Percentiles rank a stretch among this genome's conserved stretches.
phyloP scores from a whole-genome alignment of 192 early-diverging fungal genomes.

The Glomus cerebriforme region DNA sequence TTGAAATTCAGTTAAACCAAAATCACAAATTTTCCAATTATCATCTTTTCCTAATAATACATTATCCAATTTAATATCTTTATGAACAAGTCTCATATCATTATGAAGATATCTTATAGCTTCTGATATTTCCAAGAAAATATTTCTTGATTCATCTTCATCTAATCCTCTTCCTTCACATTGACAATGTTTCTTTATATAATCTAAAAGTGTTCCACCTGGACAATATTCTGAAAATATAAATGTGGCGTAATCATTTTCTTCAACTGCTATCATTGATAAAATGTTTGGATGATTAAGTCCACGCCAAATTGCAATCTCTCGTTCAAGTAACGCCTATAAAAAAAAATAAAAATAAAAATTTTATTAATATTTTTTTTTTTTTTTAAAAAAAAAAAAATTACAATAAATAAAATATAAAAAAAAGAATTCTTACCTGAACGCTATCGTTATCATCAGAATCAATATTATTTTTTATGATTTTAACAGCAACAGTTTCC shows the following conservation, averaged over 20 bases:
- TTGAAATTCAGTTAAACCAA: conserved; percentile 72
- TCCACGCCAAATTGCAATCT: conserved; percentile 67
- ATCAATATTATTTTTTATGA: conserved; percentile 56
- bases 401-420: not conserved
- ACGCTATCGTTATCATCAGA: conserved; percentile 42
- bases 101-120: conserved; percentile 82
- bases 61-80: conserved; percentile 95
- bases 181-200: conserved; percentile 45
- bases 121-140: conserved; percentile 76
- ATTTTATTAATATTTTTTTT: not conserved
- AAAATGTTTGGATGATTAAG: conserved; percentile 73
- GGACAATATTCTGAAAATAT: conserved; percentile 72
- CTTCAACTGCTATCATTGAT: conserved; percentile 63
- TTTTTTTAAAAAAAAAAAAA: not conserved
- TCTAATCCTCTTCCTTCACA: conserved; percentile 40
- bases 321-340: conserved; percentile 58
- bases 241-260: conserved; percentile 66
- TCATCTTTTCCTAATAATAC: conserved; percentile 67
- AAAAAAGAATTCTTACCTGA: conserved; percentile 30
- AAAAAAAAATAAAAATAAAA: not conserved
- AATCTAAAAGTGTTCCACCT: conserved; percentile 64
- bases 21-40: conserved; percentile 85
- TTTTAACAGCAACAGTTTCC: conserved; percentile 70
- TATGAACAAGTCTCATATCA: conserved; percentile 72
- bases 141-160: conserved; percentile 51